phyloP scores from a whole-genome alignment of 352 stramenopile genomes.

The Pythium utonaiense region DNA sequence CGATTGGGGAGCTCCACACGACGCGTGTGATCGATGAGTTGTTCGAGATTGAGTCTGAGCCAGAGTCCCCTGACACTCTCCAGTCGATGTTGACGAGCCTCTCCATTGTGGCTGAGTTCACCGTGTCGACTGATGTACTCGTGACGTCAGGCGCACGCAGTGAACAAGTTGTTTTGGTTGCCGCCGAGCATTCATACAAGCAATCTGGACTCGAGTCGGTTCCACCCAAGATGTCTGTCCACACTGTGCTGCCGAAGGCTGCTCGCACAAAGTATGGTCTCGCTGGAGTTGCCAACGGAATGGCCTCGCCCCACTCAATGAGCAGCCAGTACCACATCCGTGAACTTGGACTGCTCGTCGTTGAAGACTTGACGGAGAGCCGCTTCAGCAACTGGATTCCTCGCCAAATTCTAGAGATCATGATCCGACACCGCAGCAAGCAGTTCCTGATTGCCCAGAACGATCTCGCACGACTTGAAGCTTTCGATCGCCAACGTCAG shows the following conservation, averaged over 20 bases:
- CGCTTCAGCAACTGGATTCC: conserved; percentile 83
- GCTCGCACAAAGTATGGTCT: conserved; percentile 63
- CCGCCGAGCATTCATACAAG: conserved; percentile 73
- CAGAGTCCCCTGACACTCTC: conserved; percentile 35
- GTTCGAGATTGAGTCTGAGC: conserved; percentile 76
- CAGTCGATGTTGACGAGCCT: conserved; percentile 23
- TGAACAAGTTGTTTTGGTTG: conserved; percentile 56
- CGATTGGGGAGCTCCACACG: conserved; percentile 17
- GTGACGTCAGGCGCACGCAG: conserved; percentile 61
- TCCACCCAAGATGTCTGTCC: conserved; percentile 69
- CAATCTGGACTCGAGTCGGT: conserved; percentile 49
- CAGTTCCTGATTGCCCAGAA: conserved; percentile 69
- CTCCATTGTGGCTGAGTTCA: conserved; percentile 76
- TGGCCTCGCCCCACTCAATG: conserved; percentile 55
- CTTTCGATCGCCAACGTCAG: conserved; percentile 70
- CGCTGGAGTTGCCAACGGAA: conserved; percentile 44
- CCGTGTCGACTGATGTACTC: conserved; percentile 54
- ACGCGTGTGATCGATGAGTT: conserved; percentile 72
- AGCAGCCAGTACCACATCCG: conserved; percentile 87
- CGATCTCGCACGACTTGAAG: conserved; percentile 71
- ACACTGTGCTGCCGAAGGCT: conserved; percentile 75
- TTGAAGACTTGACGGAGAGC: conserved; percentile 81
- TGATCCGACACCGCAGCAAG: conserved; percentile 76
- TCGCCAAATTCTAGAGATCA: conserved; percentile 75
- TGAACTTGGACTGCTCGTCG: conserved; percentile 72